A percentile compares a stretch with the other conserved stretches of the same genome.
Conservation (phyloP, 73 alveolate species). For the Diophrys sp. region DNA sequence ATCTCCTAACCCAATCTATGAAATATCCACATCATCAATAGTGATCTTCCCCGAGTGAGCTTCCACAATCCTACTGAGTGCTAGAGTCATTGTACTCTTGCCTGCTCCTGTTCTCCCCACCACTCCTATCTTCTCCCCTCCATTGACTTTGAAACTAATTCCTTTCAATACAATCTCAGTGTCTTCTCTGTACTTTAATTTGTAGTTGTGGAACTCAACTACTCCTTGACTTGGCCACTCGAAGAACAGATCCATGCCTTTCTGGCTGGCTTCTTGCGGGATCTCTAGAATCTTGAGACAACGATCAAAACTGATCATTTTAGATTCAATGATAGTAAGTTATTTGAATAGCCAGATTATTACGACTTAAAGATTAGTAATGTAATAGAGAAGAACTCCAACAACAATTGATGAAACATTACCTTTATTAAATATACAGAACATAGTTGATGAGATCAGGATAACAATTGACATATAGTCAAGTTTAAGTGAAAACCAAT, state of each 20-base stretch:
- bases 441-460: constrained; percentile 17
- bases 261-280: constrained; percentile 31
- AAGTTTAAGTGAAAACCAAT: constrained; percentile 45
- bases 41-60: constrained; percentile 71
- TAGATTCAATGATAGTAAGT: constrained; percentile 26
- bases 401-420: constrained; percentile 13
- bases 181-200: constrained; percentile 80
- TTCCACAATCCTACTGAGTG: constrained; percentile 88
- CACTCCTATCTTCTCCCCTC: constrained; percentile 90
- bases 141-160: constrained; percentile 54
- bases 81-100: constrained; percentile 83
- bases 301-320: constrained; percentile 55
- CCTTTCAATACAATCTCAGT: constrained; percentile 79
- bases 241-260: constrained; percentile 11
- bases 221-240: constrained; percentile 79
- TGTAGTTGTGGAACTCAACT: constrained; percentile 64
- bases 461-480: constrained; percentile 25
- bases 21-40: constrained; percentile 85
- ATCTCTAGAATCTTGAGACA: constrained; percentile 35
- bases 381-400: constrained; percentile 42
- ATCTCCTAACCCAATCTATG: constrained; percentile 58
- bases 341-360: constrained; percentile 24
- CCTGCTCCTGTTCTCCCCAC: constrained; percentile 97
- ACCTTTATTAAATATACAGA: constrained; percentile 21
- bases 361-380: constrained; percentile 24